Evolutionary conservation across 31 red algal genomes (phyloP).

Genomic region (Asparagopsis taxiformis): DNA sequence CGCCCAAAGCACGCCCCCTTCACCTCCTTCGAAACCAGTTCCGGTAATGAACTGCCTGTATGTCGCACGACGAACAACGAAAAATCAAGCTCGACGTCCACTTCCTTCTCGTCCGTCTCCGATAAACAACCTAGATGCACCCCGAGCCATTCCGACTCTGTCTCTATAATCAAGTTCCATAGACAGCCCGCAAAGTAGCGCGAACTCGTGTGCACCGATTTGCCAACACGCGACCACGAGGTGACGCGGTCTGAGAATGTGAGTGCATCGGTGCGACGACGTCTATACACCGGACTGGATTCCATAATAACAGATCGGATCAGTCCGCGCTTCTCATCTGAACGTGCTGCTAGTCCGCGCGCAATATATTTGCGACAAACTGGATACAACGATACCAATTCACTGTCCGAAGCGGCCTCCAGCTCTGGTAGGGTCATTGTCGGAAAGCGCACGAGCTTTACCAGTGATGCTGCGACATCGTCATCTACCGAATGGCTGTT

Average conservation of each 20-base stretch:
- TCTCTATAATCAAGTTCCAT: slow-evolving; percentile 49
- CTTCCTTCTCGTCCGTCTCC: slow-evolving; percentile 42
- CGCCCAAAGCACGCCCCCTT: slow-evolving; percentile 46
- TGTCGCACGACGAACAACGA: slow-evolving; percentile 44
- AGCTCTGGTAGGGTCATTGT: slow-evolving; percentile 40
- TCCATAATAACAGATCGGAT: slow-evolving; percentile 37
- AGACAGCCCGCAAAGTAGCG: slow-evolving; percentile 48
- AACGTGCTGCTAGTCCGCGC: slow-evolving; percentile 20
- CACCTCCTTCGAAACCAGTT: slow-evolving; percentile 35
- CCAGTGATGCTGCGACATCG: slow-evolving; percentile 7
- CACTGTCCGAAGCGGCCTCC: slow-evolving; percentile 1
- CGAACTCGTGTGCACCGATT: slow-evolving; percentile 26
- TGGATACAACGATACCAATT: slow-evolving; percentile 13
- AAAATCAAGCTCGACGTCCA: slow-evolving; percentile 63
- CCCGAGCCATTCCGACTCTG: slow-evolving; percentile 22
- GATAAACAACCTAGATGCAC: slow-evolving; percentile 31
- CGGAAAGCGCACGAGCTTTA: slow-evolving; percentile 56
- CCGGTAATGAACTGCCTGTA: slow-evolving; percentile 17
- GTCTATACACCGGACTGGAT: slow-evolving; percentile 37
- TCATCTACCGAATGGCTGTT: slow-evolving; percentile 8
- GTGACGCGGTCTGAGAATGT: slow-evolving; percentile 50
- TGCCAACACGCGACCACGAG: slow-evolving; percentile 8
- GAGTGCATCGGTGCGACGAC: slow-evolving; percentile 25
- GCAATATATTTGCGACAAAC: slow-evolving; percentile 50
- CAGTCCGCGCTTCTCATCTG: slow-evolving; percentile 36